phyloP scores from a whole-genome alignment of 768 basidiomycete species.

The Pulveroboletus sp. region DNA sequence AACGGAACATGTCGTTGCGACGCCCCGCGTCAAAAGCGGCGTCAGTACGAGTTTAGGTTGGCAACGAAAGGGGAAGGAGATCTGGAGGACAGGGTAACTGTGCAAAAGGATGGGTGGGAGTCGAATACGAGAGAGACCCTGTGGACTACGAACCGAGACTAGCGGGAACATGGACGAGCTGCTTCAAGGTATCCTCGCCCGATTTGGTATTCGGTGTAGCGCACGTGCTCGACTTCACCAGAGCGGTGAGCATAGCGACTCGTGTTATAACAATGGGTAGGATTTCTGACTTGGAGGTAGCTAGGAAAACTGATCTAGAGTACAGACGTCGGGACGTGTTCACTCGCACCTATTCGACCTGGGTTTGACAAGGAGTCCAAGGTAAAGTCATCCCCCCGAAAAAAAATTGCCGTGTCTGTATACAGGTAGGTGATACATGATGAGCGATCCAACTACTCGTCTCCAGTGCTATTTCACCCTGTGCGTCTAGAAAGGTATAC shows the following conservation, averaged over 20 bases:
- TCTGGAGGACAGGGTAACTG: not conserved
- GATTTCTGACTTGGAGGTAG: not conserved
- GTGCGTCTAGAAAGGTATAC: constrained; percentile 25
- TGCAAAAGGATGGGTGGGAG: not conserved
- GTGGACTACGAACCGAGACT: not conserved
- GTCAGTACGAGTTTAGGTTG: not conserved
- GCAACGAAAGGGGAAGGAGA: not conserved
- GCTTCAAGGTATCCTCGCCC: not conserved
- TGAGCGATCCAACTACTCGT: not conserved
- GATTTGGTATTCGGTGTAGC: constrained; percentile 1
- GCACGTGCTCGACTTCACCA: not conserved
- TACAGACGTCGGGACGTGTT: not conserved
- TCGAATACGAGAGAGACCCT: constrained; percentile 8
- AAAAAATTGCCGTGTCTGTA: not conserved
- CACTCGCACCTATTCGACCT: not conserved
- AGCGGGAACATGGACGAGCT: constrained; percentile 12
- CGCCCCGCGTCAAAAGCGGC: constrained; percentile 2
- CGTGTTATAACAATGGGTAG: not conserved
- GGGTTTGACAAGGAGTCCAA: not conserved
- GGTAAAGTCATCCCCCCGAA: not conserved
- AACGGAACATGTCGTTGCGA: constrained; percentile 10
- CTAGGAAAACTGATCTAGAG: not conserved
- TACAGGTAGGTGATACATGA: constrained; percentile 12
- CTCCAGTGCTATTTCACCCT: constrained; percentile 1
- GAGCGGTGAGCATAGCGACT: not conserved